Percentiles rank a stretch among this genome's conserved stretches.
Conservation (phyloP, 805 yeast genomes). For the Candida parachauliodes region DNA sequence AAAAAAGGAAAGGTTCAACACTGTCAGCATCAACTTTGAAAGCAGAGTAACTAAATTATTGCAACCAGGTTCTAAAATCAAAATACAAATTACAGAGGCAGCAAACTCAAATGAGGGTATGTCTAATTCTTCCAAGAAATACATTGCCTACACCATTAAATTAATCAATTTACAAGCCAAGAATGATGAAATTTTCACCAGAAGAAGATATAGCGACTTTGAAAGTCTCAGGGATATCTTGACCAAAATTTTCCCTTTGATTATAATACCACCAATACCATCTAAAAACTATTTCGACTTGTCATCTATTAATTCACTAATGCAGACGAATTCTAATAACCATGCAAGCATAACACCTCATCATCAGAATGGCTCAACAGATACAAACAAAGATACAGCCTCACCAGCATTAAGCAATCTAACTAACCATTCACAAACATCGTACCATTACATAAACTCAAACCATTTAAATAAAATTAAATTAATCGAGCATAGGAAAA, state of each 20-base stretch:
- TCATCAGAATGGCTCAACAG: neutral
- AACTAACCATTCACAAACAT: conserved; percentile 3
- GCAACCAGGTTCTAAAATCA: conserved; percentile 23
- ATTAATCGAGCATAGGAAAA: conserved; percentile 51
- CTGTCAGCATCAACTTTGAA: conserved; percentile 31
- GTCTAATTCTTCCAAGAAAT: conserved; percentile 56
- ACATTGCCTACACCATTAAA: conserved; percentile 77
- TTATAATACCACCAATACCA: conserved; percentile 91
- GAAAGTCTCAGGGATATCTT: conserved; percentile 75
- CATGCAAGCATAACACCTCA: neutral
- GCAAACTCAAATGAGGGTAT: conserved; percentile 78
- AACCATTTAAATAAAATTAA: conserved; percentile 35
- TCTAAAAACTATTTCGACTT: conserved; percentile 40
- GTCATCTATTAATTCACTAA: conserved; percentile 24
- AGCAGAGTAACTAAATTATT: conserved; percentile 36
- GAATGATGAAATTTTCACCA: conserved; percentile 56
- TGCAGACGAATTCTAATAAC: conserved; percentile 4
- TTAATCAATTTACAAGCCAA: conserved; percentile 39
- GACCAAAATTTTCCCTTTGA: conserved; percentile 70
- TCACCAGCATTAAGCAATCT: conserved; percentile 4
- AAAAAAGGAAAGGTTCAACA: conserved; percentile 16
- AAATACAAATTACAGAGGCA: conserved; percentile 65
- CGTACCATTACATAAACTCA: conserved; percentile 37
- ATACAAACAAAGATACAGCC: conserved; percentile 6
- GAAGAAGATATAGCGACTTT: conserved; percentile 86